A percentile compares a stretch with the other conserved stretches of the same genome.
Evolutionary conservation across 202 grass and related monocot species (phyloP).

Genomic region (Zizania palustris): DNA sequence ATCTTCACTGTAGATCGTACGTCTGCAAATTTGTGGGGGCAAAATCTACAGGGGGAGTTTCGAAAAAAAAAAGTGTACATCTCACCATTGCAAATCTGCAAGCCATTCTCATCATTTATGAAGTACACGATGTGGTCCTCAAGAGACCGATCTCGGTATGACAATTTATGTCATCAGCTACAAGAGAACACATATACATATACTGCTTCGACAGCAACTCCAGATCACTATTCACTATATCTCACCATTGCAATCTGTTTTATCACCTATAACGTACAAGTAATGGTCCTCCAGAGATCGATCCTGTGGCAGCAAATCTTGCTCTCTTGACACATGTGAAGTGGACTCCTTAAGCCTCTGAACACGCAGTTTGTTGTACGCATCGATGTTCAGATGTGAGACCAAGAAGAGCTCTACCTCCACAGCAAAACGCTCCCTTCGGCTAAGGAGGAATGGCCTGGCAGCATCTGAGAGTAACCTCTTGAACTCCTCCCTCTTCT

Average conservation of each 20-base stretch:
- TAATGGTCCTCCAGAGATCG: slow-evolving; percentile 54
- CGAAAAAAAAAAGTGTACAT: not conserved
- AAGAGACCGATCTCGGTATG: not conserved
- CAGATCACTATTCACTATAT: slow-evolving; percentile 41
- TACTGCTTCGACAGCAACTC: not conserved
- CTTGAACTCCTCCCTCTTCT: slow-evolving; percentile 69
- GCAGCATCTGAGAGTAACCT: slow-evolving; percentile 58
- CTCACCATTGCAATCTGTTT: slow-evolving; percentile 44
- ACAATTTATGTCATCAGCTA: not conserved
- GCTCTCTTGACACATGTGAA: slow-evolving; percentile 36
- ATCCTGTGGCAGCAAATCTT: slow-evolving; percentile 44
- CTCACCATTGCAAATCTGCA: not conserved
- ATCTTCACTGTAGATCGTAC: not conserved
- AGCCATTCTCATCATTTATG: not conserved
- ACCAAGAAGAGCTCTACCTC: slow-evolving; percentile 82
- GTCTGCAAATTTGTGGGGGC: not conserved
- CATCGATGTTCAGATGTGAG: slow-evolving; percentile 76
- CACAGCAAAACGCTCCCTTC: slow-evolving; percentile 55
- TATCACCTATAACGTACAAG: slow-evolving; percentile 46
- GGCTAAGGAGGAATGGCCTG: slow-evolving; percentile 67
- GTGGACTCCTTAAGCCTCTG: slow-evolving; percentile 45
- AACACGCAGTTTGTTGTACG: slow-evolving; percentile 63
- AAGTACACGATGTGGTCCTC: not conserved
- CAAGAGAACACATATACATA: not conserved
- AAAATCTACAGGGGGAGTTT: not conserved